These are phyloP conservation scores for Phytophthora colocasiae DNA, from an alignment of 352 stramenopile genomes.

Conservation along the genomic window DNA sequence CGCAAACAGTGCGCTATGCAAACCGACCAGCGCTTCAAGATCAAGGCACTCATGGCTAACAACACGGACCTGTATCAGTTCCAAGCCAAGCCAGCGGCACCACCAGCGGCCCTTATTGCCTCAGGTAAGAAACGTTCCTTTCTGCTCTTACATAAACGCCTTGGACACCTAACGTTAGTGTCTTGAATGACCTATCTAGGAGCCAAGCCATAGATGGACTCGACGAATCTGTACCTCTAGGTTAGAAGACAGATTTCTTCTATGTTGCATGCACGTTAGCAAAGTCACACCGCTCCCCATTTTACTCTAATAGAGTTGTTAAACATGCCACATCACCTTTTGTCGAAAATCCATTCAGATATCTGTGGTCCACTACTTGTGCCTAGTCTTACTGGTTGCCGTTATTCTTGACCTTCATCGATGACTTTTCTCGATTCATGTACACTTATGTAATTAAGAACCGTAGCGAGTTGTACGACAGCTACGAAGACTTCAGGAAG, in stretches of 20 bases:
- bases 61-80: constrained; percentile 19
- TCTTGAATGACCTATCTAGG: not conserved
- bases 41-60: constrained; percentile 1
- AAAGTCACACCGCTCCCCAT: no score
- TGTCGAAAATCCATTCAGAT: not conserved
- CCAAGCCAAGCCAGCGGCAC: constrained; percentile 1
- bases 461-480: constrained; percentile 16
- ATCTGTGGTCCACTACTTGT: no score
- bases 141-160: constrained; percentile 1
- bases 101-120: constrained; percentile 4
- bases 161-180: not conserved
- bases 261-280: no score
- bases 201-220: constrained; percentile 1
- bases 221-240: not conserved
- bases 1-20: constrained; percentile 3
- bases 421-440: constrained; percentile 27
- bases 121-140: constrained; percentile 7
- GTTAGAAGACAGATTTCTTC: no score
- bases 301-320: no score
- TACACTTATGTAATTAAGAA: constrained; percentile 20
- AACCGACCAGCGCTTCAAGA: constrained; percentile 14
- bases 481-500: constrained; percentile 6
- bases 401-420: constrained; percentile 34
- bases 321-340: not conserved
- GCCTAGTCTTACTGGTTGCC: not conserved